phyloP scores from a whole-genome alignment of 2,329 filamentous ascomycete species.

The Arthrobotrys entomopaga region DNA sequence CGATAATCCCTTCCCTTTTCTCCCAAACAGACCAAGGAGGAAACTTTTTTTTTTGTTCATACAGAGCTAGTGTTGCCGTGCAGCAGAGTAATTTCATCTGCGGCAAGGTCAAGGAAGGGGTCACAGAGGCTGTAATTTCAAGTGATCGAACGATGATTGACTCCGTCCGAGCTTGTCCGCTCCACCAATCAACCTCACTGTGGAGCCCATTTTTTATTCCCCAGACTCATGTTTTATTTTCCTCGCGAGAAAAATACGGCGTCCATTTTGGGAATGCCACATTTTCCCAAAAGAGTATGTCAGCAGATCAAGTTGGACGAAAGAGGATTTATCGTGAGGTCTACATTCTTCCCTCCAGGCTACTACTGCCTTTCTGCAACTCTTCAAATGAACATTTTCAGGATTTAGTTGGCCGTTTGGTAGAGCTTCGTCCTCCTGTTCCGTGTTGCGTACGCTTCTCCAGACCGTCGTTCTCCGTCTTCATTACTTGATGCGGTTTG shows the following conservation, averaged over 20 bases:
- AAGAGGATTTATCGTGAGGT: constrained; percentile 39
- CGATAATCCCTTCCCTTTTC: constrained; percentile 45
- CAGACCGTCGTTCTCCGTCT: too few species aligned
- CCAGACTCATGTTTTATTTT: constrained; percentile 38
- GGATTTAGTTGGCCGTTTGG: too few species aligned
- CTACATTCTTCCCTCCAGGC: too few species aligned
- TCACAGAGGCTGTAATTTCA: constrained; percentile 23
- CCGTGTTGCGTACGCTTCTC: too few species aligned
- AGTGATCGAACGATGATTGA: constrained; percentile 25
- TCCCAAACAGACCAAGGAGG: constrained; percentile 25
- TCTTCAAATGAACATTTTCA: too few species aligned
- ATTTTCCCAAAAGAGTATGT: constrained; percentile 18
- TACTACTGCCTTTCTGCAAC: background rate
- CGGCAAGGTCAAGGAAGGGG: constrained; percentile 34
- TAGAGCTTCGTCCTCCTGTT: too few species aligned
- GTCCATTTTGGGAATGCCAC: constrained; percentile 24
- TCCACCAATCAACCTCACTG: constrained; percentile 30
- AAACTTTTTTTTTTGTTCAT: constrained; percentile 13
- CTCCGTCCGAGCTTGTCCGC: constrained; percentile 37
- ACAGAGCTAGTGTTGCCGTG: constrained; percentile 15
- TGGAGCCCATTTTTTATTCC: constrained; percentile 31
- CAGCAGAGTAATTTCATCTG: constrained; percentile 46
- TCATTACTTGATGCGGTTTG: constrained; percentile 1
- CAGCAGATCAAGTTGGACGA: constrained; percentile 26
- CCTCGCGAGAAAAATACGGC: constrained; percentile 14